These are phyloP conservation scores for Candida rishiriensis DNA, from an alignment of 805 yeast species.

Conservation along the genomic window DNA sequence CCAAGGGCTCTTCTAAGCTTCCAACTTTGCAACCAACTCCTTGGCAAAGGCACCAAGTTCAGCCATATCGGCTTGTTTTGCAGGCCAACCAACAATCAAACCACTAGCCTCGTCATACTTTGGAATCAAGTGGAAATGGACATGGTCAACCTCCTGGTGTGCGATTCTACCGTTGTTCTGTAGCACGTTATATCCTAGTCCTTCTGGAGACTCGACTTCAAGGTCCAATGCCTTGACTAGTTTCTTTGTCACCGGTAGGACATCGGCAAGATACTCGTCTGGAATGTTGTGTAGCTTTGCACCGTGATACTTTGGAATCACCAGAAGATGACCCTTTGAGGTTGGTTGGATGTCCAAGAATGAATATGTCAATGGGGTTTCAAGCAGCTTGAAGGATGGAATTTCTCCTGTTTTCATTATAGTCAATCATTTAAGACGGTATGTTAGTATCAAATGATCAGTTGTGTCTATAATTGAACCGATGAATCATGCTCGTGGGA, in stretches of 20 bases:
- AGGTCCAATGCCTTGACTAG: slow-evolving; percentile 69
- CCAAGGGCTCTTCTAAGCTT: too few species aligned
- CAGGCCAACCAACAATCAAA: slow-evolving; percentile 92
- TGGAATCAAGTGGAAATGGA: slow-evolving; percentile 95
- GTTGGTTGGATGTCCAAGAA: slow-evolving; percentile 94
- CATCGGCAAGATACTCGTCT: slow-evolving; percentile 81
- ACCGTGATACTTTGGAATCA: slow-evolving; percentile 92
- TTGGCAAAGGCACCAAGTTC: slow-evolving; percentile 65
- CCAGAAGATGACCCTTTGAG: slow-evolving; percentile 79
- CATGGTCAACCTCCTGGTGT: slow-evolving; percentile 93
- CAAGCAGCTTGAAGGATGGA: slow-evolving; percentile 86
- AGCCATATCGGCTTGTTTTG: slow-evolving; percentile 69
- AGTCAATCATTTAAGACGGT: too few species aligned
- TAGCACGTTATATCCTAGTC: slow-evolving; percentile 78
- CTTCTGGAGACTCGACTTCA: slow-evolving; percentile 57
- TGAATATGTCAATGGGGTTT: slow-evolving; percentile 76
- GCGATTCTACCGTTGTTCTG: slow-evolving; percentile 96
- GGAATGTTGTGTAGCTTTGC: slow-evolving; percentile 90
- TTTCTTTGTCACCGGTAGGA: slow-evolving; percentile 85
- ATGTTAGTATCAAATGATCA: not conserved
- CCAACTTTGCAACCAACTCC: slow-evolving; percentile 43
- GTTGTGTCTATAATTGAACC: not conserved
- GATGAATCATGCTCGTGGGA: not conserved
- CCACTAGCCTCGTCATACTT: slow-evolving; percentile 73
- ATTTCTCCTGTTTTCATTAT: slow-evolving; percentile 63